A percentile compares a stretch with the other conserved stretches of the same genome.
phyloP scores from a whole-genome alignment of 176 grass and related monocot species.

The Olyra latifolia region DNA sequence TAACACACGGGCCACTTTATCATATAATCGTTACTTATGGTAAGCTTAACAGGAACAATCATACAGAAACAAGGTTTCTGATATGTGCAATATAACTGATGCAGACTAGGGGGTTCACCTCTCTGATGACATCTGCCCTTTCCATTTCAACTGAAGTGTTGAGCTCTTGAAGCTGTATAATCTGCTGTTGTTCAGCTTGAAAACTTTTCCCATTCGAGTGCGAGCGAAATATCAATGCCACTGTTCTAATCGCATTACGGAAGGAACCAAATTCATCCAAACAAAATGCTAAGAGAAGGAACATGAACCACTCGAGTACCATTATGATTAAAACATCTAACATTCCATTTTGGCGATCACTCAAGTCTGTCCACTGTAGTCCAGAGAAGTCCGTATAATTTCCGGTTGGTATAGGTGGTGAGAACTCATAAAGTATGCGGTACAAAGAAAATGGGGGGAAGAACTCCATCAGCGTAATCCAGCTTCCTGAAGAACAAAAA shows the following conservation, averaged over 20 bases:
- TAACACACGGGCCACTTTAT: neutral
- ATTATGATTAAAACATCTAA: slow-evolving; percentile 57
- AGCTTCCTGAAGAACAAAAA: slow-evolving; percentile 37
- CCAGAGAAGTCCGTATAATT: slow-evolving; percentile 37
- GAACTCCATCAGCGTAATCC: slow-evolving; percentile 81
- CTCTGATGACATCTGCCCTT: slow-evolving; percentile 51
- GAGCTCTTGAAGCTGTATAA: slow-evolving; percentile 49
- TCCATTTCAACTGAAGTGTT: slow-evolving; percentile 55
- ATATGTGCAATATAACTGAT: neutral
- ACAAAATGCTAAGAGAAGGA: slow-evolving; percentile 58
- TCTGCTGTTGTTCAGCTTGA: slow-evolving; percentile 28
- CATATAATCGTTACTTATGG: neutral
- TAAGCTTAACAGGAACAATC: neutral
- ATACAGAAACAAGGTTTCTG: neutral
- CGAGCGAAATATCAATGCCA: slow-evolving; percentile 1
- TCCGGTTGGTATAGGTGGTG: slow-evolving; percentile 36
- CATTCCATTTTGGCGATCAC: slow-evolving; percentile 64
- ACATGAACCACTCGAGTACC: slow-evolving; percentile 67
- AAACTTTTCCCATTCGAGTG: slow-evolving; percentile 9
- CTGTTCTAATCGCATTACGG: slow-evolving; percentile 43
- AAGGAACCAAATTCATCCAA: slow-evolving; percentile 55
- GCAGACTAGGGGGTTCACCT: slow-evolving; percentile 31
- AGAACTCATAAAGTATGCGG: slow-evolving; percentile 70
- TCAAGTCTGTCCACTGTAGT: slow-evolving; percentile 67
- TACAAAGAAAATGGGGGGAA: slow-evolving; percentile 82